These are phyloP conservation scores for Aspergillus ochraceoroseus DNA, from an alignment of 2,329 filamentous ascomycete species.

Conservation along the genomic window DNA sequence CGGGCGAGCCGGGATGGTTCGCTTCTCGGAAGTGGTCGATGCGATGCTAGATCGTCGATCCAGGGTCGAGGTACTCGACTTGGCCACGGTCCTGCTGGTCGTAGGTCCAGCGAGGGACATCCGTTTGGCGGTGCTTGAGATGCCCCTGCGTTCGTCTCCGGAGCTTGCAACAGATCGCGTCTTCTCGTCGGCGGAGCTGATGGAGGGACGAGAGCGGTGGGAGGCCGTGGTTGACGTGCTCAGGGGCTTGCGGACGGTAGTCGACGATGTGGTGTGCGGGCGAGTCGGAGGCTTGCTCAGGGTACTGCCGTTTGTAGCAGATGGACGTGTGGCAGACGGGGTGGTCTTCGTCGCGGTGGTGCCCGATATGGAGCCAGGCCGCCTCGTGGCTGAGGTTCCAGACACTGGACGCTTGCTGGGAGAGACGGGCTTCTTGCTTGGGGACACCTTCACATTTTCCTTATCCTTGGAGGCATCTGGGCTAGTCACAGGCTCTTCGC, in stretches of 20 bases:
- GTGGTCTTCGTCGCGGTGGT: conserved; percentile 30
- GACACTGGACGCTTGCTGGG: conserved; percentile 31
- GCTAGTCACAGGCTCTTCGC: conserved; percentile 33
- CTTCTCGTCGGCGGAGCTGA: conserved; percentile 45
- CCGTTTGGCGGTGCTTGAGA: conserved; percentile 43
- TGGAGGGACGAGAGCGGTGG: conserved; percentile 41
- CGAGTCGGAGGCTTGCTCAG: conserved; percentile 46
- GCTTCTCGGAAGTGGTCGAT: no score
- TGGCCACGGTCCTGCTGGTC: conserved; percentile 32
- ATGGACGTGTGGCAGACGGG: conserved; percentile 27
- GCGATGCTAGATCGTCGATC: conserved; percentile 40
- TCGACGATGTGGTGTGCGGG: conserved; percentile 30
- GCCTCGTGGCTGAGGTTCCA: conserved; percentile 34
- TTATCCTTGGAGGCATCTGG: conserved; percentile 36
- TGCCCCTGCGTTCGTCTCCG: conserved; percentile 43
- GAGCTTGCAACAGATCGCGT: conserved; percentile 41
- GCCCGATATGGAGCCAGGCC: conserved; percentile 35
- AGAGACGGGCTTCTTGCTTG: conserved; percentile 30
- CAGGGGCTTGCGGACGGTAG: conserved; percentile 35
- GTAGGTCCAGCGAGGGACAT: conserved; percentile 42
- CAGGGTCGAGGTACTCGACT: conserved; percentile 30
- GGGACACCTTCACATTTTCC: conserved; percentile 31
- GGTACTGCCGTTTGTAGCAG: conserved; percentile 35
- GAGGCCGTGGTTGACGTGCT: conserved; percentile 36
- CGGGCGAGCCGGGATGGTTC: conserved; percentile 21